Evolutionary conservation across 2,329 filamentous ascomycete species (phyloP).

Genomic region (Xylaria arbuscula): DNA sequence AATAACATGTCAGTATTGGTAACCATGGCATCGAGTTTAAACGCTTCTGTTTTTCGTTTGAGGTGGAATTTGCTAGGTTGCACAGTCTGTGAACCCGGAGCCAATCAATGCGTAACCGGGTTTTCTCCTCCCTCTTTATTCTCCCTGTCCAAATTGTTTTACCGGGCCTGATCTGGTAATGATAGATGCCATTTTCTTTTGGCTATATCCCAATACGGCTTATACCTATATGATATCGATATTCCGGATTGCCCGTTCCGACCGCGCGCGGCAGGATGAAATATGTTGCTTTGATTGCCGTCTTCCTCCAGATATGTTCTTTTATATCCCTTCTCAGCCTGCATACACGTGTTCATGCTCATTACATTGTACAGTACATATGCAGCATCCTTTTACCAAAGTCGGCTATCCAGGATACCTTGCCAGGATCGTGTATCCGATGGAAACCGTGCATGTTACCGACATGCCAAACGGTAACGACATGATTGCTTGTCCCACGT

Average conservation of each 20-base stretch:
- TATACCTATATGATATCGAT: not conserved
- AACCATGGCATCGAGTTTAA: too few species aligned
- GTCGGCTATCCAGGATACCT: not conserved
- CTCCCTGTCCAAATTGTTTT: not conserved
- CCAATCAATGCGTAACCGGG: not conserved
- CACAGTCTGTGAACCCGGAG: not conserved
- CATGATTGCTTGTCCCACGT: slow-evolving; percentile 10
- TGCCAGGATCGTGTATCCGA: not conserved
- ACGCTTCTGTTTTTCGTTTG: not conserved
- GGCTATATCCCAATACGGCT: slow-evolving; percentile 4
- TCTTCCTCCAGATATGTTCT: not conserved
- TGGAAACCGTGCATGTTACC: slow-evolving; percentile 7
- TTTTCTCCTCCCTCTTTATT: not conserved
- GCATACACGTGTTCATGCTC: slow-evolving; percentile 7
- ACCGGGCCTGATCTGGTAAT: not conserved
- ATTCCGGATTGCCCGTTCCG: slow-evolving; percentile 1
- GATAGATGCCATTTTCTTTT: slow-evolving; percentile 7
- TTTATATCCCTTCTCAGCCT: not conserved
- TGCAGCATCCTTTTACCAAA: not conserved
- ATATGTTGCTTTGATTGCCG: not conserved
- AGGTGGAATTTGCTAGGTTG: not conserved
- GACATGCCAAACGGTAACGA: slow-evolving; percentile 7
- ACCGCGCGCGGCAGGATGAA: not conserved
- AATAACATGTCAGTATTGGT: too few species aligned
- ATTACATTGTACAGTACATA: slow-evolving; percentile 1